phyloP scores from a whole-genome alignment of 768 basidiomycete genomes.

The Collybia mongolica region DNA sequence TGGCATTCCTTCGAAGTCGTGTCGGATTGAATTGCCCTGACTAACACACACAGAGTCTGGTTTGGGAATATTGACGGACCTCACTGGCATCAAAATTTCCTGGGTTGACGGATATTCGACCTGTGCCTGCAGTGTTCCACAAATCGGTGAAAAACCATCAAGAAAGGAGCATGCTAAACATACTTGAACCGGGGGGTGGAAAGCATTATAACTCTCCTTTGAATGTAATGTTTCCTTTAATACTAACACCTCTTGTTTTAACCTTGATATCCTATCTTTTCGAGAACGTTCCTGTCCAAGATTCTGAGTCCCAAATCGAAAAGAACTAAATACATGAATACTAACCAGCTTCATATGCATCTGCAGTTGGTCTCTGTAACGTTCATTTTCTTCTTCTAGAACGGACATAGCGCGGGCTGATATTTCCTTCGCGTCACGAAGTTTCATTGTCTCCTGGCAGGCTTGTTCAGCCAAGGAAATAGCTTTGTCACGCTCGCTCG shows the following conservation, averaged over 20 bases:
- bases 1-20: conserved; percentile 40
- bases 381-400: conserved; percentile 25
- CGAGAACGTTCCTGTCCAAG: too few relatives aligned
- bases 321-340: too few relatives aligned
- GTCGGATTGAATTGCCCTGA: conserved; percentile 12
- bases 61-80: neutral
- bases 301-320: too few relatives aligned
- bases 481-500: conserved; percentile 25
- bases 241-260: neutral
- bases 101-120: too few relatives aligned
- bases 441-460: conserved; percentile 19
- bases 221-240: neutral
- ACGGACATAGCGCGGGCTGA: conserved; percentile 18
- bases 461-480: conserved; percentile 24
- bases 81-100: too few relatives aligned
- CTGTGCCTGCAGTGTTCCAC: too few relatives aligned
- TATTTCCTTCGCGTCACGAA: conserved; percentile 12
- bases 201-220: too few relatives aligned
- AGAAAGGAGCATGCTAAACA: too few relatives aligned
- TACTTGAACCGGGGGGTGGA: too few relatives aligned
- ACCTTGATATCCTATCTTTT: too few relatives aligned
- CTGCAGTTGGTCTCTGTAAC: conserved; percentile 29
- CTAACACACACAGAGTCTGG: neutral
- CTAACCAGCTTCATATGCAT: too few relatives aligned
- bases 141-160: too few relatives aligned